A percentile compares a stretch with the other conserved stretches of the same genome.
These are phyloP conservation scores for Calycina herbarum DNA, from an alignment of 2,329 filamentous ascomycete species.

Conservation along the genomic window DNA sequence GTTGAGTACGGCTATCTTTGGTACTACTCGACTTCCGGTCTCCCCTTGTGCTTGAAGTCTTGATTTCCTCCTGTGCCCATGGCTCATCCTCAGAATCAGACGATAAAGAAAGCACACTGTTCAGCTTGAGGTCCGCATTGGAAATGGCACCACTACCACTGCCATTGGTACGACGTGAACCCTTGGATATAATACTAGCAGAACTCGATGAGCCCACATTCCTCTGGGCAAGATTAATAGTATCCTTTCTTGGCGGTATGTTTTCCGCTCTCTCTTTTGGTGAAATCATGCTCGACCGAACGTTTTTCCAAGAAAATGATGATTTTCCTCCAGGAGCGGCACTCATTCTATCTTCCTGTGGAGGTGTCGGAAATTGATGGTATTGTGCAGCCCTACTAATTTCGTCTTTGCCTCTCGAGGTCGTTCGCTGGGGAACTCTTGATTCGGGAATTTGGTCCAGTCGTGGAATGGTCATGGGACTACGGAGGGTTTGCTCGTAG, in stretches of 20 bases:
- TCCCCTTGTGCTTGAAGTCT: conserved; percentile 9
- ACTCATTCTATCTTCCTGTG: background rate
- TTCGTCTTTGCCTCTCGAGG: conserved; percentile 7
- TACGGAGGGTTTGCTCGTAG: conserved; percentile 28
- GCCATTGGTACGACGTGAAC: conserved; percentile 32
- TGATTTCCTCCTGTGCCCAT: conserved; percentile 23
- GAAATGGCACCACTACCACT: conserved; percentile 32
- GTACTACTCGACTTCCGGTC: background rate
- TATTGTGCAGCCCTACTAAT: background rate
- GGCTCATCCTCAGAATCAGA: conserved; percentile 35
- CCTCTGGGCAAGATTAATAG: background rate
- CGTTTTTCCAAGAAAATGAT: conserved; percentile 34
- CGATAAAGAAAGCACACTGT: conserved; percentile 37
- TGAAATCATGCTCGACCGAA: conserved; percentile 26
- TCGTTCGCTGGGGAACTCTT: conserved; percentile 19
- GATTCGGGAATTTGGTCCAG: conserved; percentile 34
- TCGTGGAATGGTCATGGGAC: conserved; percentile 21
- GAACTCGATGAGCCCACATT: conserved; percentile 27
- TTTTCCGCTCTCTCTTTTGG: conserved; percentile 21
- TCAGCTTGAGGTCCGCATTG: conserved; percentile 33
- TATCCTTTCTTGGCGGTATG: background rate
- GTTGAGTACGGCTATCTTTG: conserved; percentile 10
- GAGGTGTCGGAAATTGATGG: conserved; percentile 3
- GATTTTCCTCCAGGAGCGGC: conserved; percentile 18
- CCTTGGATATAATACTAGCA: conserved; percentile 36